Conservation (phyloP, 2,329 filamentous ascomycete genomes). For the Arthrinium puccinioides region DNA sequence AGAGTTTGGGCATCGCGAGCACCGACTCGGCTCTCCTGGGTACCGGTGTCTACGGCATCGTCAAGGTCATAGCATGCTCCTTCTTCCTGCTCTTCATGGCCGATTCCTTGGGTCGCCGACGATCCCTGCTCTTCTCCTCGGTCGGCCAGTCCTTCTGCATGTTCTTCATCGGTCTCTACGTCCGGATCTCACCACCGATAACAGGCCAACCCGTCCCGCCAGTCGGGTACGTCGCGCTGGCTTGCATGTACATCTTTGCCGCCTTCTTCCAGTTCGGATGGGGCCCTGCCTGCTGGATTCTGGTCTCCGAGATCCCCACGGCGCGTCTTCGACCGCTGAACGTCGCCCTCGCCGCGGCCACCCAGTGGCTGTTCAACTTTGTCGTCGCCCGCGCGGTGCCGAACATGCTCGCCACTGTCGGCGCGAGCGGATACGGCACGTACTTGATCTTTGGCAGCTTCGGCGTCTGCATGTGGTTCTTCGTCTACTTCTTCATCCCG, state of each 20-base stretch:
- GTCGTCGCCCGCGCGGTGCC: constrained; percentile 57
- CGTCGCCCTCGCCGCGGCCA: constrained; percentile 53
- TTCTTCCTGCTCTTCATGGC: constrained; percentile 52
- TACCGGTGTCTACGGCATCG: constrained; percentile 56
- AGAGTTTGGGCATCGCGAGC: constrained; percentile 29
- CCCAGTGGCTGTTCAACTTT: constrained; percentile 60
- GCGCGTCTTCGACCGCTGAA: constrained; percentile 43
- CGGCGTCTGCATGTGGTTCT: constrained; percentile 53
- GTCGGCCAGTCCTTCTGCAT: constrained; percentile 53
- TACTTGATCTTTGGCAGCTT: constrained; percentile 59
- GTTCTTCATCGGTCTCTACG: constrained; percentile 61
- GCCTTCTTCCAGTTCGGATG: constrained; percentile 60
- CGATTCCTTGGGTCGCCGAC: constrained; percentile 51
- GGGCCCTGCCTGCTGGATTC: constrained; percentile 59
- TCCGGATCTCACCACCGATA: constrained; percentile 49
- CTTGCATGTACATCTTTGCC: constrained; percentile 62
- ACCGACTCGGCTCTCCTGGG: constrained; percentile 49
- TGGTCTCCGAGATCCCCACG: constrained; percentile 59
- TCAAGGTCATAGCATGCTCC: constrained; percentile 52
- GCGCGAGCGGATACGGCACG: constrained; percentile 34
- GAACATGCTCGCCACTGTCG: constrained; percentile 50
- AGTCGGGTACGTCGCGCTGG: constrained; percentile 58
- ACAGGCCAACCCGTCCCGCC: constrained; percentile 41
- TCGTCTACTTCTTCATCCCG: constrained; percentile 51
- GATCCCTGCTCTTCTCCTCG: constrained; percentile 49